Evolutionary conservation across 169 alveolate genomes (phyloP).

Genomic region (Perkinsus marinus): DNA sequence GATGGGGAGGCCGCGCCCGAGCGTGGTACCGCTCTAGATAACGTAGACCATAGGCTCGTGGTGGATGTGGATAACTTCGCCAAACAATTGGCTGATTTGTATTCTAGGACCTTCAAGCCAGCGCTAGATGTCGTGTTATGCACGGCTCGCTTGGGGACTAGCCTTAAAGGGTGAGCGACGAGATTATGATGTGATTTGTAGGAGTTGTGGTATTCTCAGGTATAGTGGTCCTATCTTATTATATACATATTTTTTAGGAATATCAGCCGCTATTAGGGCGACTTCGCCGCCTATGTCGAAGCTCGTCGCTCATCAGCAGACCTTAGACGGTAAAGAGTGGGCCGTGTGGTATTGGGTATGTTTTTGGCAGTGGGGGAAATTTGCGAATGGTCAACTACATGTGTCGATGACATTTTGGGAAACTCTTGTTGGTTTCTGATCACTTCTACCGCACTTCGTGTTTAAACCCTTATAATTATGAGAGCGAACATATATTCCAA

Average conservation of each 20-base stretch:
- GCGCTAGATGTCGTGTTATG: neutral
- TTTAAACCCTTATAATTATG: no score
- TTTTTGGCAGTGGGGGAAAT: no score
- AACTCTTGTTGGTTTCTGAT: no score
- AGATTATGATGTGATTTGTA: neutral
- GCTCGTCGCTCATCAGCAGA: neutral
- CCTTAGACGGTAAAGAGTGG: neutral
- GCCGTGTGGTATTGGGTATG: neutral
- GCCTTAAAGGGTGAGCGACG: neutral
- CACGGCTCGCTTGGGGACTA: neutral
- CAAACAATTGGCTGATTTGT: neutral
- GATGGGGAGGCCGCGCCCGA: neutral
- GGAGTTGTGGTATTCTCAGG: neutral
- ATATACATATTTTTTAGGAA: neutral
- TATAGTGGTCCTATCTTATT: neutral
- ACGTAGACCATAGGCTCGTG: neutral
- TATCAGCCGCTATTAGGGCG: neutral
- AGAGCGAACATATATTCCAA: no score
- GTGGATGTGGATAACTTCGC: neutral
- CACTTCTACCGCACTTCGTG: no score
- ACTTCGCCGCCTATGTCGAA: neutral
- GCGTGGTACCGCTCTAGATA: neutral
- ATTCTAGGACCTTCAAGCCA: neutral
- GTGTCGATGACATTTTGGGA: no score
- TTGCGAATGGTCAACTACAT: no score